Conservation (phyloP, 371 early-diverging fungal species). For the Haplosporangium sp. region DNA sequence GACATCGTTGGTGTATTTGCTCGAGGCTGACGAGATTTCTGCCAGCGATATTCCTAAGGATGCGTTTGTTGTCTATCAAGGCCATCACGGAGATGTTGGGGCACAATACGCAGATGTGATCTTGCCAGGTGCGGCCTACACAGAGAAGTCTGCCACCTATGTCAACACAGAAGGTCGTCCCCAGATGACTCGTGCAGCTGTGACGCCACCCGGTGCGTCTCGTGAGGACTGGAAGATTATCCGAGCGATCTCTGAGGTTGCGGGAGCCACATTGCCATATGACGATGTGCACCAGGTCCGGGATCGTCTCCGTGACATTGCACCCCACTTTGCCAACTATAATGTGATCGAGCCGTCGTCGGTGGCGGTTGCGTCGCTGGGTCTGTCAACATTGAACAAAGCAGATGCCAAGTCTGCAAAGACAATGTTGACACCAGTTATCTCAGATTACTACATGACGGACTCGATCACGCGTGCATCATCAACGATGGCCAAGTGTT, state of each 20-base stretch:
- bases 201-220: slow-evolving; percentile 86
- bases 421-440: slow-evolving; percentile 60
- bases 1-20: slow-evolving; percentile 86
- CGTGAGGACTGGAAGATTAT: slow-evolving; percentile 98
- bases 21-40: slow-evolving; percentile 88
- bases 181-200: slow-evolving; percentile 92
- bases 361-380: slow-evolving; percentile 63
- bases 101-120: slow-evolving; percentile 94
- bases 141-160: slow-evolving; percentile 93
- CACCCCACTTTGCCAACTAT: slow-evolving; percentile 84
- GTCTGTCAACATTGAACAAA: slow-evolving; percentile 63
- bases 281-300: slow-evolving; percentile 85
- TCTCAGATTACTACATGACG: slow-evolving; percentile 92
- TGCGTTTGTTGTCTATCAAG: slow-evolving; percentile 97
- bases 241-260: slow-evolving; percentile 91
- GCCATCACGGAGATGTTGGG: slow-evolving; percentile 96
- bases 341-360: slow-evolving; percentile 73
- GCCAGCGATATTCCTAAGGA: slow-evolving; percentile 79
- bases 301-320: slow-evolving; percentile 85
- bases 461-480: slow-evolving; percentile 91
- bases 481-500: slow-evolving; percentile 96
- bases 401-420: slow-evolving; percentile 55
- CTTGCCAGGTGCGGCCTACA: slow-evolving; percentile 94
- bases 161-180: slow-evolving; percentile 95
- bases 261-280: slow-evolving; percentile 86